Conservation (phyloP, 371 early-diverging fungal genomes). For the Actinomucor elegans region DNA sequence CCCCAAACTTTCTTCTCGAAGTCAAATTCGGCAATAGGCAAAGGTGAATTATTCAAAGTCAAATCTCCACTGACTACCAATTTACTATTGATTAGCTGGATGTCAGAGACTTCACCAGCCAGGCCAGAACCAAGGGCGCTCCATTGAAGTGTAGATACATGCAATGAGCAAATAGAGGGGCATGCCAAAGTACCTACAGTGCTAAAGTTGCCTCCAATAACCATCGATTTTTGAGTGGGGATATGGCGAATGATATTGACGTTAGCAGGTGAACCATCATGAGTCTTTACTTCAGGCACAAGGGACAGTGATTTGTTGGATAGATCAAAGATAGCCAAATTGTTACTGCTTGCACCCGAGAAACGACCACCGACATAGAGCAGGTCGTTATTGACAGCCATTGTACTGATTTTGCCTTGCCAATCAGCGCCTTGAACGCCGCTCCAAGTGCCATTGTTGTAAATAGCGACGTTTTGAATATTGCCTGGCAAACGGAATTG, state of each 20-base stretch:
- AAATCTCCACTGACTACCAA: slow-evolving; percentile 53
- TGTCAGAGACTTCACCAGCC: slow-evolving; percentile 45
- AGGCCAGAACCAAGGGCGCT: slow-evolving; percentile 39
- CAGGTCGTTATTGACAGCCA: slow-evolving; percentile 35
- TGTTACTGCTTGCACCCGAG: slow-evolving; percentile 11
- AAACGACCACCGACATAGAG: slow-evolving; percentile 58
- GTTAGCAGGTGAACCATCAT: slow-evolving; percentile 26
- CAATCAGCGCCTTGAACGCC: slow-evolving; percentile 39
- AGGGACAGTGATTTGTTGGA: slow-evolving; percentile 7
- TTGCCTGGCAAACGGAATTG: slow-evolving; percentile 24
- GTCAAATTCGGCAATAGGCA: slow-evolving; percentile 51
- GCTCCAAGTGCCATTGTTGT: slow-evolving; percentile 38
- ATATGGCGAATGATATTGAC: slow-evolving; percentile 47
- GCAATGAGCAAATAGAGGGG: slow-evolving; percentile 42
- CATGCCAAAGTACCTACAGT: slow-evolving; percentile 51
- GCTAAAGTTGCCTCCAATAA: slow-evolving; percentile 60
- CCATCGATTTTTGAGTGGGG: slow-evolving; percentile 22
- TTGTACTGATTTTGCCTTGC: slow-evolving; percentile 33
- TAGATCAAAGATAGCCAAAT: slow-evolving; percentile 38
- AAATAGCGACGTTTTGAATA: slow-evolving; percentile 46
- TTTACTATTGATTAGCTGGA: slow-evolving; percentile 50
- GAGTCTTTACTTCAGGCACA: slow-evolving; percentile 24
- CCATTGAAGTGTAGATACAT: slow-evolving; percentile 39
- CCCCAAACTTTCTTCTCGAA: slow-evolving; percentile 46
- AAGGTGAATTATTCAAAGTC: slow-evolving; percentile 32